Evolutionary conservation across 2,329 filamentous ascomycete species (phyloP).

Genomic region (Nigrospora osmanthi): DNA sequence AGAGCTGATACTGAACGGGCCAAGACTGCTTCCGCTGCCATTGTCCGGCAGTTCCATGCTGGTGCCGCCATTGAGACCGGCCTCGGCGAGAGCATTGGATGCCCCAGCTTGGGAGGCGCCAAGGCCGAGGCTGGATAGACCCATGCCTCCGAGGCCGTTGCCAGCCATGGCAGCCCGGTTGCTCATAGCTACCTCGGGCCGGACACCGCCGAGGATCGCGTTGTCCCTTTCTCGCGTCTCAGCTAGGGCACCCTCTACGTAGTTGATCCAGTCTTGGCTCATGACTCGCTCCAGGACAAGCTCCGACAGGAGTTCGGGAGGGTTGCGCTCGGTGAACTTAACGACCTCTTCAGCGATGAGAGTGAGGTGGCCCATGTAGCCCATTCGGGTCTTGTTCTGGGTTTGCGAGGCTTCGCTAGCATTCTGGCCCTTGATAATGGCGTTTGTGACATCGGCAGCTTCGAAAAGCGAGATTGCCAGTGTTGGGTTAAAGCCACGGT

Average conservation of each 20-base stretch:
- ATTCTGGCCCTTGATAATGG: conserved; percentile 85
- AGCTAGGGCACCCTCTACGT: conserved; percentile 86
- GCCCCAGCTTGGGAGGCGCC: conserved; percentile 28
- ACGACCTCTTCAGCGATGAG: conserved; percentile 97
- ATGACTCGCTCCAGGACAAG: conserved; percentile 82
- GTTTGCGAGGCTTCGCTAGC: conserved; percentile 80
- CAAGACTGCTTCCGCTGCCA: conserved; percentile 56
- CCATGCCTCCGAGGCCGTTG: conserved; percentile 38
- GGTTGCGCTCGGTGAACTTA: conserved; percentile 93
- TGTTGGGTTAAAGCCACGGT: conserved; percentile 84
- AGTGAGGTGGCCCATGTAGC: conserved; percentile 95
- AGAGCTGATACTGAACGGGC: conserved; percentile 63
- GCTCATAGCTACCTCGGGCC: conserved; percentile 81
- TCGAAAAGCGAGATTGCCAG: conserved; percentile 91
- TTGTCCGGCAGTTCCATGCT: conserved; percentile 58
- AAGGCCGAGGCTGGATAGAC: conserved; percentile 37
- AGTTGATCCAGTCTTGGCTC: conserved; percentile 85
- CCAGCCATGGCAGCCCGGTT: conserved; percentile 58
- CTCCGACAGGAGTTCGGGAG: conserved; percentile 78
- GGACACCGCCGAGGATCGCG: conserved; percentile 91
- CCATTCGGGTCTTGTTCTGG: conserved; percentile 80
- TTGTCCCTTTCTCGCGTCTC: conserved; percentile 95
- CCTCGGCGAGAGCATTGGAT: conserved; percentile 69
- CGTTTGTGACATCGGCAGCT: conserved; percentile 78
- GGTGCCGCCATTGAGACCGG: conserved; percentile 64